Percentiles rank a stretch among this genome's conserved stretches.
phyloP scores from a whole-genome alignment of 73 alveolate genomes.

The Paramecium caudatum region DNA sequence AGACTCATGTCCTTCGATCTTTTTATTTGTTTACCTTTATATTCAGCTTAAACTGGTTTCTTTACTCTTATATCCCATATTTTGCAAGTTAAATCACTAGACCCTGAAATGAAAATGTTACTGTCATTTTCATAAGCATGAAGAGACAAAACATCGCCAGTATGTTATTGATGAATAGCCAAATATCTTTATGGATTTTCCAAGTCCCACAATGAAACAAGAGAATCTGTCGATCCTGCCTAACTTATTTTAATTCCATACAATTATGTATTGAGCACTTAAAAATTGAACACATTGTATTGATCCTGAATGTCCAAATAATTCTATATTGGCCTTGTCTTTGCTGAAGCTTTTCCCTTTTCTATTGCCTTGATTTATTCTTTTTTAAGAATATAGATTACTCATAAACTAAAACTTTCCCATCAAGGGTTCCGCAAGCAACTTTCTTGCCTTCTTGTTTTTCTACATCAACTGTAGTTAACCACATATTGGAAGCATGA shows the following conservation, averaged over 20 bases:
- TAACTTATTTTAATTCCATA: conserved; percentile 23
- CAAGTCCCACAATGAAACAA: conserved; percentile 77
- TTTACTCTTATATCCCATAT: conserved; percentile 76
- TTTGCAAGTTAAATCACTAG: conserved; percentile 73
- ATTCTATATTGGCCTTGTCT: conserved; percentile 70
- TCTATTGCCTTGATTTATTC: conserved; percentile 70
- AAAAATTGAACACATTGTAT: conserved; percentile 68
- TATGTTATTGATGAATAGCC: conserved; percentile 67
- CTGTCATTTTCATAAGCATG: conserved; percentile 72
- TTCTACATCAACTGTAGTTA: conserved; percentile 77
- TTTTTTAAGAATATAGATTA: not conserved
- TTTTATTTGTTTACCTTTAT: conserved; percentile 13
- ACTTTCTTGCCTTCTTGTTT: conserved; percentile 73
- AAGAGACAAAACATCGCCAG: conserved; percentile 73
- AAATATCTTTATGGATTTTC: conserved; percentile 70
- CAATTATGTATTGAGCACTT: conserved; percentile 70
- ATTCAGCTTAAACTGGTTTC: conserved; percentile 73
- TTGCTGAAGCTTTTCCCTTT: conserved; percentile 69
- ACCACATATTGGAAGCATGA: conserved; percentile 75
- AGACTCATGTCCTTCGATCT: conserved; percentile 68
- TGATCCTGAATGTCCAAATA: conserved; percentile 76
- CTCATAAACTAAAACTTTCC: conserved; percentile 74
- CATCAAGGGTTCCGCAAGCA: conserved; percentile 76
- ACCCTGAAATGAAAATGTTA: conserved; percentile 72
- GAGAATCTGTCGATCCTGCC: conserved; percentile 77